Evolutionary conservation across 306 rosid species (phyloP).

Genomic region (Chamaecrista fasciculata): DNA sequence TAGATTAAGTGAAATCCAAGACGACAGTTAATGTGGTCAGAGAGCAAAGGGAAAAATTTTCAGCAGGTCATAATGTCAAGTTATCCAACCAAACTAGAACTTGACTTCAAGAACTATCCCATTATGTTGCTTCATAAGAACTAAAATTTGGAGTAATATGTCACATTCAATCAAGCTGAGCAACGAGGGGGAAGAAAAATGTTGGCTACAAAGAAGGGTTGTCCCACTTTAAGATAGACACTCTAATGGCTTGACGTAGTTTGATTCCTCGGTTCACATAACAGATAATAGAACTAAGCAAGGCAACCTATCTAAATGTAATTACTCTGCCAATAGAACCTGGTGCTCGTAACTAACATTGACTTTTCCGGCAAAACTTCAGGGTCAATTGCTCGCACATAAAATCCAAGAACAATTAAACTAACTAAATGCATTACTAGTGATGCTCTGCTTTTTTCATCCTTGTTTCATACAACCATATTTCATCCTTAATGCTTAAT

Average conservation of each 20-base stretch:
- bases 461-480: too few relatives aligned
- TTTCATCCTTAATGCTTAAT: too few relatives aligned
- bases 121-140: not conserved
- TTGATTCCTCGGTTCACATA: not conserved
- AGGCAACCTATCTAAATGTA: not conserved
- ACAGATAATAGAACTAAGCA: not conserved
- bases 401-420: not conserved
- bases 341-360: not conserved
- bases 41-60: not conserved
- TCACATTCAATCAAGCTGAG: not conserved
- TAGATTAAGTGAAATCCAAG: not conserved
- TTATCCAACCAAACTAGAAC: constrained; percentile 11
- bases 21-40: not conserved
- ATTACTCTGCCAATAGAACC: not conserved
- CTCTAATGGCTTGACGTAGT: not conserved
- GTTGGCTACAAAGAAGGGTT: not conserved
- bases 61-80: not conserved
- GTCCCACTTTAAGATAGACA: not conserved
- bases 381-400: not conserved
- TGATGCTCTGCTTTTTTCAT: too few relatives aligned
- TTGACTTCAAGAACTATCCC: constrained; percentile 2
- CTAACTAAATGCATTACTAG: not conserved
- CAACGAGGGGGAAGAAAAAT: not conserved
- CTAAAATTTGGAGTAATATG: not conserved
- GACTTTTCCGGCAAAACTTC: not conserved